These are phyloP conservation scores for Stagonosporopsis chrysanthemi DNA, from an alignment of 2,329 filamentous ascomycete genomes.

Conservation along the genomic window DNA sequence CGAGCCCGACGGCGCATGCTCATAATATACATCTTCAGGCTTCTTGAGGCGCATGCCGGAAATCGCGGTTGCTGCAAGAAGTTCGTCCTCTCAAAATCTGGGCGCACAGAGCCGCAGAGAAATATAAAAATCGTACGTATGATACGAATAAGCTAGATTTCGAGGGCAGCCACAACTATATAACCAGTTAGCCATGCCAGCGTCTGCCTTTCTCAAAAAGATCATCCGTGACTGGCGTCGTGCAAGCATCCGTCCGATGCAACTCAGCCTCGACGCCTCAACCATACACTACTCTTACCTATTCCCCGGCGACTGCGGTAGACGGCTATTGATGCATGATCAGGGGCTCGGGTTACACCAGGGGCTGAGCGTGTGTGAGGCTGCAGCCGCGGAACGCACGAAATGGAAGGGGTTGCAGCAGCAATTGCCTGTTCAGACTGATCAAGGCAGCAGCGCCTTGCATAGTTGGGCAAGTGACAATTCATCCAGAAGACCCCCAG, in stretches of 20 bases:
- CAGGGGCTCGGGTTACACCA: conserved; percentile 5
- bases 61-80: neutral
- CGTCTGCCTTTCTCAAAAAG: neutral
- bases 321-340: neutral
- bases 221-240: neutral
- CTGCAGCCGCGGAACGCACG: neutral
- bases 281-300: neutral
- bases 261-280: neutral
- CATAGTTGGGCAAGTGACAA: neutral
- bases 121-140: too few relatives aligned
- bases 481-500: neutral
- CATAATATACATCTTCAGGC: neutral
- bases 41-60: neutral
- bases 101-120: neutral
- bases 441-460: neutral
- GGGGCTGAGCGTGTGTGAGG: neutral
- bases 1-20: neutral
- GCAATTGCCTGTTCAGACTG: neutral
- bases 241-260: conserved; percentile 8
- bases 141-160: too few relatives aligned
- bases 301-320: neutral
- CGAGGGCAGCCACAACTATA: neutral
- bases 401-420: conserved; percentile 2
- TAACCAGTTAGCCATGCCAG: neutral
- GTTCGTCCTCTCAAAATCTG: neutral